A percentile compares a stretch with the other conserved stretches of the same genome.
Evolutionary conservation across 441 rosid species (phyloP).

Genomic region (Dalechampia spathulata): DNA sequence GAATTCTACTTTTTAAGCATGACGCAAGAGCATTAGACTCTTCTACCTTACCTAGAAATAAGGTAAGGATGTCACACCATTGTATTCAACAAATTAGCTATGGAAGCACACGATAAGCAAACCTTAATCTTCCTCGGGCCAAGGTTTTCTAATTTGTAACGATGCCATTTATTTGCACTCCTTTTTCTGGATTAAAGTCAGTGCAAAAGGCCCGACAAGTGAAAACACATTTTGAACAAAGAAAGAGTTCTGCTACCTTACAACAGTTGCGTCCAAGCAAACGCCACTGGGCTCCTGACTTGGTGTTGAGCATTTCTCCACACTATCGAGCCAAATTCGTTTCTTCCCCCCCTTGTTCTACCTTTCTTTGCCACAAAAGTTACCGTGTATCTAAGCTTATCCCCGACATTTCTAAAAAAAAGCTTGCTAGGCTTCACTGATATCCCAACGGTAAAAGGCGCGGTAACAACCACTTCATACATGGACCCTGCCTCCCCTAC

Average conservation of each 20-base stretch:
- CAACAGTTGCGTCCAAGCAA: slow-evolving; percentile 54
- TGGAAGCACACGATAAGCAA: no score
- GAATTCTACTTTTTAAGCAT: no score
- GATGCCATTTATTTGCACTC: no score
- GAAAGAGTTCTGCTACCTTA: slow-evolving; percentile 13
- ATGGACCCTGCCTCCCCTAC: slow-evolving; percentile 52
- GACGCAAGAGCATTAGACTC: no score
- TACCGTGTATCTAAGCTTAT: slow-evolving; percentile 60
- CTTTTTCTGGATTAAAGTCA: no score
- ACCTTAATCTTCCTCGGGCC: no score
- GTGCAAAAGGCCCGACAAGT: not conserved
- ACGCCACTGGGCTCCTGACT: slow-evolving; percentile 75
- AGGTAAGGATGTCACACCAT: no score
- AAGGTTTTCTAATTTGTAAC: no score
- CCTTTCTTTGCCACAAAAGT: slow-evolving; percentile 59
- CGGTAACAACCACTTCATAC: slow-evolving; percentile 37
- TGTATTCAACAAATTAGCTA: no score
- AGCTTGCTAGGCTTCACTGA: slow-evolving; percentile 55
- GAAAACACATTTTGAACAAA: slow-evolving; percentile 1
- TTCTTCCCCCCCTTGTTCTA: slow-evolving; percentile 18
- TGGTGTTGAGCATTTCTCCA: slow-evolving; percentile 61
- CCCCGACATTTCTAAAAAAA: slow-evolving; percentile 44
- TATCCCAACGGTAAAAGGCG: slow-evolving; percentile 43
- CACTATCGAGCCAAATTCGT: slow-evolving; percentile 57
- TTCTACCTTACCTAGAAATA: no score